A percentile compares a stretch with the other conserved stretches of the same genome.
These are phyloP conservation scores for Podaxis mareebaensis DNA, from an alignment of 768 basidiomycete genomes.

Conservation along the genomic window DNA sequence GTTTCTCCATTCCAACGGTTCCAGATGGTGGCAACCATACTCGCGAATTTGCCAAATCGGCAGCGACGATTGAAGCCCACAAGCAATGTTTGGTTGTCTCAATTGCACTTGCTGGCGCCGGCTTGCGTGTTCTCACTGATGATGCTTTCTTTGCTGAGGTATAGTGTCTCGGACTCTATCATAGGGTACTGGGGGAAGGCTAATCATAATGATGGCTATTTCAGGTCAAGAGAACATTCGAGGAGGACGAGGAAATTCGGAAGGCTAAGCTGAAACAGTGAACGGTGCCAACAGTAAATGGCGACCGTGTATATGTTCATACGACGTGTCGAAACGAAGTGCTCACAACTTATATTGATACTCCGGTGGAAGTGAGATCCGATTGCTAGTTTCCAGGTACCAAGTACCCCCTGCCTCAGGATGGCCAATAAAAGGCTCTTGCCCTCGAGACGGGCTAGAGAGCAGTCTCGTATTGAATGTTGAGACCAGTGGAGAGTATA, in stretches of 20 bases:
- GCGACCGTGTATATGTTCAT: neutral
- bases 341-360: no score
- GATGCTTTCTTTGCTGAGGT: conserved; percentile 63
- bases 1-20: conserved; percentile 76
- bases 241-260: conserved; percentile 37
- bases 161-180: neutral
- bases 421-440: no score
- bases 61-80: conserved; percentile 61
- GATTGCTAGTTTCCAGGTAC: no score
- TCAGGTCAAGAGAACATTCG: conserved; percentile 51
- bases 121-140: conserved; percentile 69
- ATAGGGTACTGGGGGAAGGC: neutral
- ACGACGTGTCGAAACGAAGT: no score
- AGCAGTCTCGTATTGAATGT: no score
- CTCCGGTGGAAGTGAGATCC: no score
- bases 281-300: neutral
- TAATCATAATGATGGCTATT: neutral
- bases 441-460: no score
- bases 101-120: conserved; percentile 71
- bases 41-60: conserved; percentile 61
- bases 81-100: conserved; percentile 65
- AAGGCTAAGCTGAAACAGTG: neutral
- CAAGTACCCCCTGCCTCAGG: no score
- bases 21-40: conserved; percentile 80
- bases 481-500: no score